Base-by-base conservation (phyloP, 2,329 filamentous ascomycete genomes). In the Blastomyces gilchristii region DNA sequence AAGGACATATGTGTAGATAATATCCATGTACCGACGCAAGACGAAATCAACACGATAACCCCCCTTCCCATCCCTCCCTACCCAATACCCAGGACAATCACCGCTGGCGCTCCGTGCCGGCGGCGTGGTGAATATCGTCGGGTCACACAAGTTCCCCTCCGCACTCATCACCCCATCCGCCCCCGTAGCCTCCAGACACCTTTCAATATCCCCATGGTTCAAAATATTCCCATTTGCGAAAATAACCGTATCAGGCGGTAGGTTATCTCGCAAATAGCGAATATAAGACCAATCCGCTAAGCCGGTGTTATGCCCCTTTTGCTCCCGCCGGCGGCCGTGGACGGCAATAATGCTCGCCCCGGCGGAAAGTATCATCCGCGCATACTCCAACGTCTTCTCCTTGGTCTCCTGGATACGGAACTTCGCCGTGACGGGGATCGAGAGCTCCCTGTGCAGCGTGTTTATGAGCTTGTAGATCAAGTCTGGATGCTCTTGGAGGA, bases 221-320 rank as follows among this genome's bases (percentile, higher is more conserved):
- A 99, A 78, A 45, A 97, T 87, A 71, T 99, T 99, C 14, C 94
- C 94, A 74, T 99, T 99, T 3, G 94, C 94, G 72, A 99, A 97
- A 2, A 99, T 85, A 31, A 99, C 94, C 8, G 91, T 95, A 58
- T 97, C 91, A 0, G 82, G 78, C 0, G 93, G 93, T 39, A 99
- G 77, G 65, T 87, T 88, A 12, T 96, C 90, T 58, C 94, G 82
- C 67, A 99, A 76, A 71, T 89, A 93, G 4, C 87, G 83, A 63
- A 99, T 87, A 71, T 88, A 85, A n/a, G 78, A 79, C 94, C 94
- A 99, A 76, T 99, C 91, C 4, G 94, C 94, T 45, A 97, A 69
- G 0, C 94, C 94, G 0, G 94, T 99, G 71, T 96, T 84, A 73
- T 99, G 94, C 0, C 94, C 93, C 78, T 99, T 99, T 74, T 97